Conservation (phyloP, 768 basidiomycete species). For the Tylopilus felleus region DNA sequence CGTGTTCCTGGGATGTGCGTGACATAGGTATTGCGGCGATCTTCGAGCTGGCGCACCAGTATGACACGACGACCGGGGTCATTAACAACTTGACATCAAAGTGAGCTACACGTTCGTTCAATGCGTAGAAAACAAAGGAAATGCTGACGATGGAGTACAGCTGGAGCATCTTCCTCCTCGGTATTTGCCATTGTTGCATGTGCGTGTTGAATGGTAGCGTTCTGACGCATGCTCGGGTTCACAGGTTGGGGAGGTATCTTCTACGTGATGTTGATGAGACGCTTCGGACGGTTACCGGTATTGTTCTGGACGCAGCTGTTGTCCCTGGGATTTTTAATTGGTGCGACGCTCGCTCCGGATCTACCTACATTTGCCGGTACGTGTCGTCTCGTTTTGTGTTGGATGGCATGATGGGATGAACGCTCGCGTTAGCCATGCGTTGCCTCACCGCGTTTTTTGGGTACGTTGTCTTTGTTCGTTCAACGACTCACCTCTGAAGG, state of each 20-base stretch:
- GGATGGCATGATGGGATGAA: not conserved
- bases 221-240: constrained; percentile 3
- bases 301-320: constrained; percentile 37
- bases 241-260: constrained; percentile 32
- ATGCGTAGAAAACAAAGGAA: not conserved
- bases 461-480: constrained; percentile 10
- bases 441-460: constrained; percentile 33
- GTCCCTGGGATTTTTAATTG: constrained; percentile 45
- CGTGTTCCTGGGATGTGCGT: not conserved
- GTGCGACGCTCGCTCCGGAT: constrained; percentile 50
- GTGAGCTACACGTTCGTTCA: constrained; percentile 9
- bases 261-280: constrained; percentile 30
- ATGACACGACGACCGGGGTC: constrained; percentile 42
- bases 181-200: constrained; percentile 16
- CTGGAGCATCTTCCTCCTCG: constrained; percentile 50
- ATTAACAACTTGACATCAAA: constrained; percentile 53
- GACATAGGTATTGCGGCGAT: constrained; percentile 46
- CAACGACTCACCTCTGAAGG: not conserved
- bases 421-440: constrained; percentile 25
- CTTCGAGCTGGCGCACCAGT: constrained; percentile 45
- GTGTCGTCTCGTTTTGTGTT: not conserved
- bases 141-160: constrained; percentile 10
- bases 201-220: not conserved
- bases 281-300: constrained; percentile 29
- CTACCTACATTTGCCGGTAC: constrained; percentile 46